Conservation (phyloP, 2,329 filamentous ascomycete genomes). For the Orbilia oligospora region DNA sequence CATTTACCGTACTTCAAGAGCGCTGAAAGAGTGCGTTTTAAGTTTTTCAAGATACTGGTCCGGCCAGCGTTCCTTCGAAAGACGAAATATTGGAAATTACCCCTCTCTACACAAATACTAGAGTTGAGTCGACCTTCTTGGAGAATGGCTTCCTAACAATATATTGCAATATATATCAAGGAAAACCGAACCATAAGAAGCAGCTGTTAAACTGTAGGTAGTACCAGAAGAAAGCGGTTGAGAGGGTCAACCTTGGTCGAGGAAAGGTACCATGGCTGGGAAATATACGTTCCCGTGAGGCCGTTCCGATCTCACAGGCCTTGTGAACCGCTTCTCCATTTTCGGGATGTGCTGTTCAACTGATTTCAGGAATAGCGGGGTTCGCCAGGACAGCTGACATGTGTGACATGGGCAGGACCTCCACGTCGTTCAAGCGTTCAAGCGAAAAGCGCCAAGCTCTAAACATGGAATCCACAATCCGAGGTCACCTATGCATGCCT, state of each 20-base stretch:
- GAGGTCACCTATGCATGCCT: conserved; percentile 19
- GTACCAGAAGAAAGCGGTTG: conserved; percentile 37
- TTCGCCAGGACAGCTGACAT: conserved; percentile 44
- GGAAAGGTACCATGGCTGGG: conserved; percentile 36
- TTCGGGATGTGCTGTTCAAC: conserved; percentile 54
- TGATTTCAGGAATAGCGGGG: conserved; percentile 48
- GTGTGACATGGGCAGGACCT: conserved; percentile 47
- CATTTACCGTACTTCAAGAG: conserved; percentile 40
- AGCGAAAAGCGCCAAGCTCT: conserved; percentile 32
- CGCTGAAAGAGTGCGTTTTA: conserved; percentile 24
- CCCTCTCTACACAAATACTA: conserved; percentile 29
- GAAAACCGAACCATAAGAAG: conserved; percentile 36
- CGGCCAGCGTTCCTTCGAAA: conserved; percentile 33
- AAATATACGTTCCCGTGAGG: conserved; percentile 41
- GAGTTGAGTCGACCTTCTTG: conserved; percentile 39
- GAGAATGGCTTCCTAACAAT: conserved; percentile 33
- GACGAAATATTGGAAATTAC: conserved; percentile 23
- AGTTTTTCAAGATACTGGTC: conserved; percentile 7
- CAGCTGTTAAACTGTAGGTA: conserved; percentile 35
- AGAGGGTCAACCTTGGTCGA: conserved; percentile 40
- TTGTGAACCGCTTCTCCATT: conserved; percentile 46
- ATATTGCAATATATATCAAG: conserved; percentile 18
- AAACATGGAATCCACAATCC: conserved; percentile 20
- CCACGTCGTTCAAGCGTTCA: conserved; percentile 50
- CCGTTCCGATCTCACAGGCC: conserved; percentile 24